Evolutionary conservation across 2,329 filamentous ascomycete genomes (phyloP).

Genomic region (Penicillium oxalicum): DNA sequence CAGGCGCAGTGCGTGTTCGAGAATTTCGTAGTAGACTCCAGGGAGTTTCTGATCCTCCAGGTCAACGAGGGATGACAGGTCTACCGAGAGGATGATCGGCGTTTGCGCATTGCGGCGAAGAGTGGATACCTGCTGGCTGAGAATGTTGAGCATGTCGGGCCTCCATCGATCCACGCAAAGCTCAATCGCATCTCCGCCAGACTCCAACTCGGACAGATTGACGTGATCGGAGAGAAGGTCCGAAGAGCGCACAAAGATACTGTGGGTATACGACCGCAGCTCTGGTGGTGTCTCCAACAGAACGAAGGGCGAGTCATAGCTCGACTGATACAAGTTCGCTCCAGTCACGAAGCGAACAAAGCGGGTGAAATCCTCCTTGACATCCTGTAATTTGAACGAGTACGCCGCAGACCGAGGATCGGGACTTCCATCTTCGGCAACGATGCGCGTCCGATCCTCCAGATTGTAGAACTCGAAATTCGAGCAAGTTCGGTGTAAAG

Average conservation of each 20-base stretch:
- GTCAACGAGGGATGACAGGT: slow-evolving; percentile 26
- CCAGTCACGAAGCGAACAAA: slow-evolving; percentile 56
- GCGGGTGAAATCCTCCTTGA: slow-evolving; percentile 55
- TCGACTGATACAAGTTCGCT: slow-evolving; percentile 47
- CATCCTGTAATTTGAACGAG: slow-evolving; percentile 47
- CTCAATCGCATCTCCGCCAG: slow-evolving; percentile 55
- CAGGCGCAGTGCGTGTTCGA: slow-evolving; percentile 36
- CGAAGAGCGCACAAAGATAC: slow-evolving; percentile 35
- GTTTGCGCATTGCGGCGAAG: slow-evolving; percentile 52
- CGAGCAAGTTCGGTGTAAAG: slow-evolving; percentile 43
- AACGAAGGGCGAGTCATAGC: slow-evolving; percentile 56
- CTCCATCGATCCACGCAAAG: slow-evolving; percentile 56
- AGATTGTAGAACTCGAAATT: slow-evolving; percentile 46
- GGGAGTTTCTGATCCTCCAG: slow-evolving; percentile 6
- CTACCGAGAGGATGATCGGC: slow-evolving; percentile 54
- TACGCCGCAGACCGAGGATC: slow-evolving; percentile 43
- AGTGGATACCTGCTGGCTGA: slow-evolving; percentile 53
- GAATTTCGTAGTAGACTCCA: slow-evolving; percentile 29
- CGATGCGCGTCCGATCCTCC: slow-evolving; percentile 37
- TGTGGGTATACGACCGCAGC: slow-evolving; percentile 45
- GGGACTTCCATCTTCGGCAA: slow-evolving; percentile 29
- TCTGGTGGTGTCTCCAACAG: slow-evolving; percentile 55
- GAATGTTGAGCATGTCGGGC: slow-evolving; percentile 43
- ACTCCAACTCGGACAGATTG: slow-evolving; percentile 51
- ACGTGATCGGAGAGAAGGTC: slow-evolving; percentile 29